Evolutionary conservation across 331 rosid genomes (phyloP).

Genomic region (Rhamnella rubrinervis): DNA sequence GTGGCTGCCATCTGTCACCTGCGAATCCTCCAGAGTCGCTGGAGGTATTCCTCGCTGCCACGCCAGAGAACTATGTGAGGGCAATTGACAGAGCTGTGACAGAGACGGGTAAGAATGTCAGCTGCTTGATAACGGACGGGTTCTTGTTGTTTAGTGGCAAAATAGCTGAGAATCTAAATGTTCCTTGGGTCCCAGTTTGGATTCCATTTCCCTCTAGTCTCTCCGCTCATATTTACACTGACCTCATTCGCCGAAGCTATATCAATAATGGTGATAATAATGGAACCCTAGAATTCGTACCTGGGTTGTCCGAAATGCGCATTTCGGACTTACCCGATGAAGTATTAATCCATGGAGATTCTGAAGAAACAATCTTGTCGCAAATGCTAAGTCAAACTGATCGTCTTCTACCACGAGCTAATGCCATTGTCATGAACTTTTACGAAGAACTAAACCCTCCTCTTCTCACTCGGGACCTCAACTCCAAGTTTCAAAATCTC

Average conservation of each 20-base stretch:
- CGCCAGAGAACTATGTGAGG: conserved; percentile 30
- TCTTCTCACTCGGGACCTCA: conserved; percentile 31
- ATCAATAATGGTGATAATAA: not conserved
- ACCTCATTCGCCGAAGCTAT: conserved; percentile 17
- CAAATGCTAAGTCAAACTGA: conserved; percentile 22
- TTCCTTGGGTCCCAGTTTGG: conserved; percentile 56
- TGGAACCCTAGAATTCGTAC: conserved; percentile 33
- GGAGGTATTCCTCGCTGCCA: conserved; percentile 36
- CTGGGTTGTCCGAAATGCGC: conserved; percentile 33
- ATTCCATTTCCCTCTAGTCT: conserved; percentile 27
- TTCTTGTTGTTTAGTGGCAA: conserved; percentile 27
- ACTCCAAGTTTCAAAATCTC: conserved; percentile 22
- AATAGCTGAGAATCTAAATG: conserved; percentile 29
- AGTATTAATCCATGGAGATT: conserved; percentile 11
- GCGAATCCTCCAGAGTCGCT: conserved; percentile 24
- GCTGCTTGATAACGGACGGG: conserved; percentile 42
- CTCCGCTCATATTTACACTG: conserved; percentile 40
- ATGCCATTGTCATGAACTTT: conserved; percentile 36
- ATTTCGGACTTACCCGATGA: conserved; percentile 35
- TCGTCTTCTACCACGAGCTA: conserved; percentile 29
- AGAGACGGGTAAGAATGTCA: conserved; percentile 16
- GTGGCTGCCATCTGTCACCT: conserved; percentile 4
- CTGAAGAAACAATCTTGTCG: conserved; percentile 25
- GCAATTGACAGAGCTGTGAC: conserved; percentile 29
- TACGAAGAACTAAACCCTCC: conserved; percentile 35